These are phyloP conservation scores for Mycosarcoma mackinlayi DNA, from an alignment of 1,284 basidiomycete genomes.

Conservation along the genomic window DNA sequence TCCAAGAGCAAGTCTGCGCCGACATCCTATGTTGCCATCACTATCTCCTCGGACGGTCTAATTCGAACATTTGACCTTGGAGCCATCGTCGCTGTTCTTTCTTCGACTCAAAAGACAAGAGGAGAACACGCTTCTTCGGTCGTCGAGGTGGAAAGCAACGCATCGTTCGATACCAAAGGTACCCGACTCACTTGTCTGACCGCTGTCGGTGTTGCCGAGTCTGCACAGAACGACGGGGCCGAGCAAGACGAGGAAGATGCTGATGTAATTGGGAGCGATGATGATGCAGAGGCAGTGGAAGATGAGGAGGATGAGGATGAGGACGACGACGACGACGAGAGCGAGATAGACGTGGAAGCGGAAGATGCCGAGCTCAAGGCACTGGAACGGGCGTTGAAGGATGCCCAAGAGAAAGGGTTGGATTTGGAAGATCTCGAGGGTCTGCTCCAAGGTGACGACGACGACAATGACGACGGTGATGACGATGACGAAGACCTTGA, in stretches of 20 bases:
- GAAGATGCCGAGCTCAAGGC: slow-evolving; percentile 52
- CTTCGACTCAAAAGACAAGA: slow-evolving; percentile 3
- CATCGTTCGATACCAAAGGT: slow-evolving; percentile 58
- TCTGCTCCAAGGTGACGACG: slow-evolving; percentile 40
- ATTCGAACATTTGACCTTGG: slow-evolving; percentile 63
- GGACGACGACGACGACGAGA: slow-evolving; percentile 31
- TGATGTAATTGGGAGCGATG: slow-evolving; percentile 38
- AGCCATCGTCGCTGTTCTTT: slow-evolving; percentile 26
- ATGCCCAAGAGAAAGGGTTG: slow-evolving; percentile 45
- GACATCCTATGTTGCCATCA: slow-evolving; percentile 43
- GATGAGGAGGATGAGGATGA: slow-evolving; percentile 34
- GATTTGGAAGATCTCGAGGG: slow-evolving; percentile 38
- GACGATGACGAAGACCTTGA: slow-evolving; percentile 14
- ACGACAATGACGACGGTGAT: slow-evolving; percentile 23
- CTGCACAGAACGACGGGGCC: slow-evolving; percentile 5
- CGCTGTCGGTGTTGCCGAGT: slow-evolving; percentile 46
- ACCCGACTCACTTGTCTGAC: slow-evolving; percentile 64
- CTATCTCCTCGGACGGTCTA: slow-evolving; percentile 65
- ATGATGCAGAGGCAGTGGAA: slow-evolving; percentile 24
- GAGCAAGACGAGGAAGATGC: slow-evolving; percentile 22
- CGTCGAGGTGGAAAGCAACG: slow-evolving; percentile 40
- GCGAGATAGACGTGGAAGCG: slow-evolving; percentile 40
- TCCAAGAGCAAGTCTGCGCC: slow-evolving; percentile 4
- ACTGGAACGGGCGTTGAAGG: slow-evolving; percentile 48
- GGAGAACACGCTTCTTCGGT: slow-evolving; percentile 14